A percentile compares a stretch with the other conserved stretches of the same genome.
Conservation (phyloP, 73 alveolate species). For the Stentor roeselii region DNA sequence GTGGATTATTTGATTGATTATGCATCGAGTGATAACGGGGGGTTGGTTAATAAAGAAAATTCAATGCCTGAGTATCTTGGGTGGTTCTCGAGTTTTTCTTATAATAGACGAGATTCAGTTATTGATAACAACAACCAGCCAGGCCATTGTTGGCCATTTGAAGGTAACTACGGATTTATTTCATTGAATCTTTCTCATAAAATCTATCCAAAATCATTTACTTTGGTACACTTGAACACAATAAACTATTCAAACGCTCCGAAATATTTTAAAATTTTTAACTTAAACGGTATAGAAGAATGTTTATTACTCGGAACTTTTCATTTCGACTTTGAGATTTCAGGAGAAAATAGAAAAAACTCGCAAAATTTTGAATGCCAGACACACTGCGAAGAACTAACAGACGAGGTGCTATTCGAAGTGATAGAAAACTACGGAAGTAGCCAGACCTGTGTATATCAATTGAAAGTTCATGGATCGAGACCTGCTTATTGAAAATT, state of each 20-base stretch:
- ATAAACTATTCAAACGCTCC: constrained; percentile 7
- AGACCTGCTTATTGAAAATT: no score
- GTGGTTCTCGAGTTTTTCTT: not conserved
- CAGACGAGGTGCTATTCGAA: not conserved
- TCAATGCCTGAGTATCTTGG: not conserved
- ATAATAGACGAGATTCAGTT: not conserved
- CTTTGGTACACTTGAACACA: not conserved
- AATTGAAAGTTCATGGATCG: constrained; percentile 3
- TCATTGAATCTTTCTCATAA: not conserved
- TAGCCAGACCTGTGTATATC: constrained; percentile 3
- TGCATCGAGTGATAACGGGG: constrained; percentile 7
- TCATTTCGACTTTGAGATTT: not conserved
- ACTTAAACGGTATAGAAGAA: not conserved
- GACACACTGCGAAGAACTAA: not conserved
- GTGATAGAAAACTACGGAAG: not conserved
- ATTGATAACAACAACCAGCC: not conserved
- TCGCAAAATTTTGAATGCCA: not conserved
- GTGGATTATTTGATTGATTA: not conserved
- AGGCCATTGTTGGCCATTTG: not conserved
- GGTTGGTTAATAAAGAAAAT: not conserved
- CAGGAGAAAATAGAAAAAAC: constrained; percentile 5
- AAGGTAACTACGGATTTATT: not conserved
- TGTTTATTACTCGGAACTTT: not conserved
- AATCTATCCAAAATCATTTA: not conserved
- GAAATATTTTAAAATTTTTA: not conserved